phyloP scores from a whole-genome alignment of 1,284 basidiomycete genomes.

The Afroboletus lepidellus region DNA sequence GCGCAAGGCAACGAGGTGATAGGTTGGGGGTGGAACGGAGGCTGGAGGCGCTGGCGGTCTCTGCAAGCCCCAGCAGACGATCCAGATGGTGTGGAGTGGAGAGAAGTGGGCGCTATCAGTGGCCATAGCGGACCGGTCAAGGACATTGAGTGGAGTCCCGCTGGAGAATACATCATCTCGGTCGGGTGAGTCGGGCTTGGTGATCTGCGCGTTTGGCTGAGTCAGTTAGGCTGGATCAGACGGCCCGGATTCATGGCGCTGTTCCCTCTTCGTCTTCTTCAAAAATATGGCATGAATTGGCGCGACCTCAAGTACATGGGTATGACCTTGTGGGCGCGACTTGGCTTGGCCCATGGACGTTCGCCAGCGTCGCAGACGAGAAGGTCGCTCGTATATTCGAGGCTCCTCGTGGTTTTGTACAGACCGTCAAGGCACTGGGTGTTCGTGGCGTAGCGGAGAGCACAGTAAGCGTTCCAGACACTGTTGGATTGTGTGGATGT shows the following conservation, averaged over 20 bases:
- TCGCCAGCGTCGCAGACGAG: constrained; percentile 89
- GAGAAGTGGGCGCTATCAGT: constrained; percentile 70
- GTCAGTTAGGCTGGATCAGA: constrained; percentile 74
- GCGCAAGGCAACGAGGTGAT: constrained; percentile 59
- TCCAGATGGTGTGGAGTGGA: constrained; percentile 56
- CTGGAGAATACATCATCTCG: constrained; percentile 81
- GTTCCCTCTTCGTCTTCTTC: constrained; percentile 21
- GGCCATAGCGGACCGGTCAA: constrained; percentile 82
- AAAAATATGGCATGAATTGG: constrained; percentile 79
- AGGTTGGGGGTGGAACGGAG: constrained; percentile 90
- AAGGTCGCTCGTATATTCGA: constrained; percentile 91
- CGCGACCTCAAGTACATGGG: constrained; percentile 90
- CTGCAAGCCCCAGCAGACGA: constrained; percentile 14
- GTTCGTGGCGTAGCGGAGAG: constrained; percentile 46
- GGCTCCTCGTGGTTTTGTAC: constrained; percentile 77
- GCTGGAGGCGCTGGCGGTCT: constrained; percentile 82
- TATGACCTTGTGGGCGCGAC: constrained; percentile 85
- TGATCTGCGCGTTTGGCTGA: background rate
- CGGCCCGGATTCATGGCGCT: constrained; percentile 80
- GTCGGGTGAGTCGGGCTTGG: constrained; percentile 55
- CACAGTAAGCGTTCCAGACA: constrained; percentile 38
- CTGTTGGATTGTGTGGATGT: background rate
- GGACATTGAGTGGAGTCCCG: constrained; percentile 81
- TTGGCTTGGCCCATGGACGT: constrained; percentile 74
- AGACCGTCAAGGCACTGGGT: constrained; percentile 50